Evolutionary conservation across 2,329 filamentous ascomycete genomes (phyloP).

Genomic region (Apiospora malaysiana): DNA sequence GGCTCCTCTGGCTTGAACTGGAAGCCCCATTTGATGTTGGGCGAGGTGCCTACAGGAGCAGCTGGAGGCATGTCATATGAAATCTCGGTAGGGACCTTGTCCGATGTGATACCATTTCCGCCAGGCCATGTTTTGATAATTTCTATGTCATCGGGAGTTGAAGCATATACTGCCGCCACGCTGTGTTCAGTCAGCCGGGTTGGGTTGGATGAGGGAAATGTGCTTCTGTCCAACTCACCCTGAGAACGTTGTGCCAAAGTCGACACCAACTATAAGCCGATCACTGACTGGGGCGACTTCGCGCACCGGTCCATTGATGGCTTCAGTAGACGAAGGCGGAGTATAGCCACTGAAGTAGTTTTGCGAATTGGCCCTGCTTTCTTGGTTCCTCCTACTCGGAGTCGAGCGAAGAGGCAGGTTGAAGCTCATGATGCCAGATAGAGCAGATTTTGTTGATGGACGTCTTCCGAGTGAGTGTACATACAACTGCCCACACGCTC

Average conservation of each 20-base stretch:
- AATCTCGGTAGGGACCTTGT: conserved; percentile 85
- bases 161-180: conserved; percentile 76
- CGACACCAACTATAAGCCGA: conserved; percentile 76
- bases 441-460: background rate
- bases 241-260: conserved; percentile 86
- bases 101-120: conserved; percentile 84
- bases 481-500: background rate
- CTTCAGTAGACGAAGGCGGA: conserved; percentile 62
- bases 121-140: conserved; percentile 88
- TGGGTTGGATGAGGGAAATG: background rate
- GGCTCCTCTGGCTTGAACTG: conserved; percentile 81
- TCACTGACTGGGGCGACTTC: conserved; percentile 63
- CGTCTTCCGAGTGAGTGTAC: background rate
- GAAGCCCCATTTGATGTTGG: conserved; percentile 77
- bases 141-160: conserved; percentile 78
- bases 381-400: conserved; percentile 57
- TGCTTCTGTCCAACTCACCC: conserved; percentile 58
- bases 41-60: conserved; percentile 46
- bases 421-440: conserved; percentile 49
- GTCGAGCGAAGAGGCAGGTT: conserved; percentile 57
- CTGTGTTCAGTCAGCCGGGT: conserved; percentile 41
- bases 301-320: conserved; percentile 65
- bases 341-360: conserved; percentile 63
- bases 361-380: conserved; percentile 46
- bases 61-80: conserved; percentile 59